Base-by-base conservation (phyloP, 2,329 filamentous ascomycete genomes). In the Teratosphaeriaceae sp. region DNA sequence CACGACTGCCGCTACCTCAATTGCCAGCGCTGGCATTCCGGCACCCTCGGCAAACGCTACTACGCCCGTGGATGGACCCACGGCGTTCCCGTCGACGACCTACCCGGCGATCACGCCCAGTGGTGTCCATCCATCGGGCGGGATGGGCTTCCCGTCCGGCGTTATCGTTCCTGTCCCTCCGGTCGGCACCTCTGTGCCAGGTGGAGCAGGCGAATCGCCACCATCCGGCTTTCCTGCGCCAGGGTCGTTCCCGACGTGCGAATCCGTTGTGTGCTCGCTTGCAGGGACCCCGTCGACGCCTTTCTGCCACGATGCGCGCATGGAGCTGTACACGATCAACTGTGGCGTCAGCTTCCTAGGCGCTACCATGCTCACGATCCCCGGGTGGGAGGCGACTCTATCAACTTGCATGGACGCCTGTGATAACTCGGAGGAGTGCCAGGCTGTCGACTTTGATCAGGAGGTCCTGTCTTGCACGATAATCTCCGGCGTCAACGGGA, bases 291-390 rank as follows among this genome's bases (percentile, higher is more conserved):
- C 40, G 9, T 30, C 22, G 5, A 42, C 40, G 16, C 40, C 40
- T 11, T 42, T 35, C 40, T 42, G 40, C 31, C 40, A 42, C 22
- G 40, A 35, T 15, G 3, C 3, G n/a, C 4, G 8, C 8, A 30
- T 13, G 7, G 8, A 42, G 30, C 30, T 42, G 4, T 42, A 42
- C 23, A 42, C 31, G 3, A 30, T 42, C 30, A 42, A 35, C n/a
- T 42, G 40, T 20, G 40, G 40, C 12, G 8, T 42, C 8, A 42
- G n/a, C 5, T 42, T 42, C 31, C 18, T 24, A 9, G 40, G 40
- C 21, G n/a, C 21, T 12, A 36, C 31, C 11, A 42, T 42, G 40
- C 5, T 36, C 21, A 26, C 22, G 3, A 19, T 36, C 3, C 20
- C 40, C 3, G 13, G 26, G 8, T 36, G 12, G 21, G n/a, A 42